Evolutionary conservation across 108 stramenopile genomes (phyloP).

Genomic region (Nitzschia palea): DNA sequence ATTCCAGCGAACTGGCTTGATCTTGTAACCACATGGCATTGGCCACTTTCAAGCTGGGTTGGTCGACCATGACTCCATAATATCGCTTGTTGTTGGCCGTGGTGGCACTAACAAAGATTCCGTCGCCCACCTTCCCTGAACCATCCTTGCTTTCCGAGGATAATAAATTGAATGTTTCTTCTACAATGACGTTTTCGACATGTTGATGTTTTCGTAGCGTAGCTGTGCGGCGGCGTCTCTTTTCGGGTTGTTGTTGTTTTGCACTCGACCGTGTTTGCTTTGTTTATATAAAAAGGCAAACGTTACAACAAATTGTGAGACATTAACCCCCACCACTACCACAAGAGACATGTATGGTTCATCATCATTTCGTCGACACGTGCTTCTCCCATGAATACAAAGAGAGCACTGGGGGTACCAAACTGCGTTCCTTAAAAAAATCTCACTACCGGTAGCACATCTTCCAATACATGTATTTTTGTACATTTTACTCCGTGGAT

Average conservation of each 20-base stretch:
- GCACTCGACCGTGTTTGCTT: no score
- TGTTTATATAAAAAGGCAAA: no score
- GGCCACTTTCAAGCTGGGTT: slow-evolving; percentile 46
- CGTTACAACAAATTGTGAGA: no score
- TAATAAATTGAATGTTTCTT: slow-evolving; percentile 35
- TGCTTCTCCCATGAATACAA: no score
- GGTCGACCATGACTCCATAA: slow-evolving; percentile 56
- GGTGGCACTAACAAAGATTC: slow-evolving; percentile 49
- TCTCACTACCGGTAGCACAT: no score
- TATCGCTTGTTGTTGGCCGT: slow-evolving; percentile 47
- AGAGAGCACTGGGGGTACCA: no score
- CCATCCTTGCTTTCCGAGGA: background rate
- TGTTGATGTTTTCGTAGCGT: slow-evolving; percentile 34
- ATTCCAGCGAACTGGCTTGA: slow-evolving; percentile 41
- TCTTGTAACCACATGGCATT: slow-evolving; percentile 42
- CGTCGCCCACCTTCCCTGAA: slow-evolving; percentile 41
- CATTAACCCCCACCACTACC: no score
- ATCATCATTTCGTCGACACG: no score
- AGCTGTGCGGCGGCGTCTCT: slow-evolving; percentile 29
- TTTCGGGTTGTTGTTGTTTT: slow-evolving; percentile 5
- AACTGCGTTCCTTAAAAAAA: no score
- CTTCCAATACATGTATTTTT: no score
- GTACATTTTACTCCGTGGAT: no score
- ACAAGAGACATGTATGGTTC: no score
- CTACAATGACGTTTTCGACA: slow-evolving; percentile 49